Conservation (phyloP, 176 grass and related monocot species). For the Puya raimondii region DNA sequence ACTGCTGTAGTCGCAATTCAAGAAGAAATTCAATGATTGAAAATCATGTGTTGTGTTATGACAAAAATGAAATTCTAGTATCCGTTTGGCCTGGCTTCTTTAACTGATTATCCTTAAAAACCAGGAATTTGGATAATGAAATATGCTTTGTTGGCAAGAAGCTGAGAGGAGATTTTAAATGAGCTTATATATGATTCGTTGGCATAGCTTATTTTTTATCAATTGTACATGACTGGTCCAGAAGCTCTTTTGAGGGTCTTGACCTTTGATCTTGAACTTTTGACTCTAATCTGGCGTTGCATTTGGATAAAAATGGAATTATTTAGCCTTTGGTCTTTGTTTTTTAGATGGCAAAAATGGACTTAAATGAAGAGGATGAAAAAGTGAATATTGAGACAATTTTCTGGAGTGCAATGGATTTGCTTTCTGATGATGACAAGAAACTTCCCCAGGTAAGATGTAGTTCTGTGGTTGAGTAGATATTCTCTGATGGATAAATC, state of each 20-base stretch:
- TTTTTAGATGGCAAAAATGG: slow-evolving; percentile 85
- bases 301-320: neutral
- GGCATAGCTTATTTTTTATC: neutral
- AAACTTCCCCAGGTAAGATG: slow-evolving; percentile 76
- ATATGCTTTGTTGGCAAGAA: no score
- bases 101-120: no score
- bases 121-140: no score
- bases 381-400: slow-evolving; percentile 80
- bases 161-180: neutral
- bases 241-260: neutral
- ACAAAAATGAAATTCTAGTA: neutral
- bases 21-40: neutral
- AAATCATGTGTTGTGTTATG: neutral
- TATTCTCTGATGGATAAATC: neutral
- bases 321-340: slow-evolving; percentile 6
- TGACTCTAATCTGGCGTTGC: slow-evolving; percentile 1
- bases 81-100: no score
- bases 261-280: neutral
- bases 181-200: neutral
- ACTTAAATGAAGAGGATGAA: slow-evolving; percentile 88
- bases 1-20: neutral
- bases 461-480: slow-evolving; percentile 8
- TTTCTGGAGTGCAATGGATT: slow-evolving; percentile 97
- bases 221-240: neutral
- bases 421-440: slow-evolving; percentile 93